A percentile compares a stretch with the other conserved stretches of the same genome.
Evolutionary conservation across 768 basidiomycete species (phyloP).

Genomic region (Mycena kentingensis): DNA sequence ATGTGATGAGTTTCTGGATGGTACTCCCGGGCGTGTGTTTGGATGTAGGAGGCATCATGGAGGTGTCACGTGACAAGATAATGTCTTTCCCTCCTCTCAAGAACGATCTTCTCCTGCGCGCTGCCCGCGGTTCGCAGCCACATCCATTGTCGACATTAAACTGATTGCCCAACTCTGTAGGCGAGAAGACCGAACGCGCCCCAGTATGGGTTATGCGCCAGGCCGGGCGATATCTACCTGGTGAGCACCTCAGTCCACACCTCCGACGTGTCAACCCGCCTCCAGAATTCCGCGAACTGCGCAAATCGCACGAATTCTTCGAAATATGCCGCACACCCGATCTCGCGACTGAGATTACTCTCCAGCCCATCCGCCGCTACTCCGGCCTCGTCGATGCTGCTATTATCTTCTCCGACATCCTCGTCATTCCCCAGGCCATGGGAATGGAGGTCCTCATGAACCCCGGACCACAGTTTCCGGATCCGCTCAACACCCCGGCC

Average conservation of each 20-base stretch:
- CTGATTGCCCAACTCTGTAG: constrained; percentile 35
- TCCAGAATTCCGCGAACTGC: constrained; percentile 86
- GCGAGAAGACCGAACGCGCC: constrained; percentile 84
- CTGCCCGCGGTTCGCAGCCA: constrained; percentile 68
- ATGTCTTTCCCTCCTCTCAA: constrained; percentile 72
- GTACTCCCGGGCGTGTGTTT: no score
- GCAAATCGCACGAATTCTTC: constrained; percentile 90
- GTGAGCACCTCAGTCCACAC: constrained; percentile 39
- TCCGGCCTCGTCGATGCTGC: constrained; percentile 86
- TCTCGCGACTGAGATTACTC: constrained; percentile 84
- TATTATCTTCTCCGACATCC: constrained; percentile 98
- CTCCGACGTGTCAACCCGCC: constrained; percentile 9
- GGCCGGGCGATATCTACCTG: constrained; percentile 93
- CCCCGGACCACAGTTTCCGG: constrained; percentile 86
- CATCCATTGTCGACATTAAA: neutral
- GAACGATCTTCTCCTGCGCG: constrained; percentile 89
- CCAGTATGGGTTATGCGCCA: constrained; percentile 99
- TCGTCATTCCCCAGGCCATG: constrained; percentile 97
- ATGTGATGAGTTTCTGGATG: no score
- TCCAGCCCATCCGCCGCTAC: constrained; percentile 93
- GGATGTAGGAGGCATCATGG: no score
- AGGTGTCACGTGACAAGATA: no score
- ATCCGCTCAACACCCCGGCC: constrained; percentile 76
- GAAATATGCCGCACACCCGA: constrained; percentile 91
- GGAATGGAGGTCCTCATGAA: constrained; percentile 96